Percentiles rank a stretch among this genome's conserved stretches.
phyloP scores from a whole-genome alignment of 2,329 filamentous ascomycete genomes.

The Scleromitrula shiraiana region DNA sequence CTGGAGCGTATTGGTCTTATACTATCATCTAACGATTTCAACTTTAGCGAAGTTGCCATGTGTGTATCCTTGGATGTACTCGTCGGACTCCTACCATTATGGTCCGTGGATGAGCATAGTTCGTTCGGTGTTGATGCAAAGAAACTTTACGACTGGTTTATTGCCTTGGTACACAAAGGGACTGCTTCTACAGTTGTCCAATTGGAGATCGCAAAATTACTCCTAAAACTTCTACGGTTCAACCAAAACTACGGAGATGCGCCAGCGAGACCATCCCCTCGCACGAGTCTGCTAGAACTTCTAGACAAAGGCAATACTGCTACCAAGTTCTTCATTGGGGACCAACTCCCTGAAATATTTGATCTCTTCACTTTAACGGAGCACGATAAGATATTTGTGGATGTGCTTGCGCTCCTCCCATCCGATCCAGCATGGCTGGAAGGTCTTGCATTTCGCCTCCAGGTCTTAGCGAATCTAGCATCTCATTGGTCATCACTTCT shows the following conservation, averaged over 20 bases:
- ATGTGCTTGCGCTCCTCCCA: constrained; percentile 75
- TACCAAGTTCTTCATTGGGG: constrained; percentile 69
- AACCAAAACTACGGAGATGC: constrained; percentile 56
- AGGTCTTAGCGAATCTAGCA: constrained; percentile 68
- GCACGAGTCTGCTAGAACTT: constrained; percentile 68
- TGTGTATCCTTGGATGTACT: constrained; percentile 61
- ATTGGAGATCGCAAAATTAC: constrained; percentile 56
- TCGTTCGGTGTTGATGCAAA: constrained; percentile 58
- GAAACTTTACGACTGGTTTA: constrained; percentile 73
- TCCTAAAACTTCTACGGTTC: constrained; percentile 61
- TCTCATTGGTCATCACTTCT: constrained; percentile 80
- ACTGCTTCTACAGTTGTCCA: constrained; percentile 64
- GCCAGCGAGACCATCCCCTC: constrained; percentile 34
- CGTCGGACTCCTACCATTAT: constrained; percentile 34
- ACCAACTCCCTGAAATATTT: constrained; percentile 66
- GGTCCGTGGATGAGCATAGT: constrained; percentile 30
- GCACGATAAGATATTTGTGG: constrained; percentile 77
- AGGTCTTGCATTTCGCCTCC: constrained; percentile 76
- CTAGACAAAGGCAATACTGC: constrained; percentile 56
- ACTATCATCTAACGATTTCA: constrained; percentile 51
- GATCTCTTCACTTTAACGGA: constrained; percentile 70
- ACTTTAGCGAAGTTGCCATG: constrained; percentile 67
- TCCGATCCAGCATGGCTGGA: constrained; percentile 62
- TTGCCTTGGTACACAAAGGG: constrained; percentile 55
- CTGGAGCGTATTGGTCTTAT: constrained; percentile 44